These are phyloP conservation scores for Naganishia vishniacii DNA, from an alignment of 768 basidiomycete species.

Conservation along the genomic window DNA sequence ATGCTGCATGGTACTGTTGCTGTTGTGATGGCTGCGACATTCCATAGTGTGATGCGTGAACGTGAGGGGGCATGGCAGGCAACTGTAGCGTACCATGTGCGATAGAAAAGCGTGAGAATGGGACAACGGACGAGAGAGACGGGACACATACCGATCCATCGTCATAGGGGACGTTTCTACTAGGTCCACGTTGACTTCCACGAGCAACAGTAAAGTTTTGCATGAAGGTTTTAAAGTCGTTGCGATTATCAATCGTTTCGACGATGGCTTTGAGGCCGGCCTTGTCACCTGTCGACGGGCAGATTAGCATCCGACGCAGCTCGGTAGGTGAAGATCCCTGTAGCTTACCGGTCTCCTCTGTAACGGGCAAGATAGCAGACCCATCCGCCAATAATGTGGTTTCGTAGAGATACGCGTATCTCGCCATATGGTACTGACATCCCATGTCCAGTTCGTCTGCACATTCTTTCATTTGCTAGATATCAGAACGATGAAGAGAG, in stretches of 20 bases:
- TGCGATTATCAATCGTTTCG: conserved; percentile 86
- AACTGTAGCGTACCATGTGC: conserved; percentile 27
- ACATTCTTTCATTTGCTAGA: conserved; percentile 83
- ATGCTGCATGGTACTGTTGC: conserved; percentile 12
- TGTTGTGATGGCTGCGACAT: conserved; percentile 12
- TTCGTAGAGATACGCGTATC: conserved; percentile 92
- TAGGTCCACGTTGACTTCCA: conserved; percentile 63
- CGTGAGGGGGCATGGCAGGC: conserved; percentile 46
- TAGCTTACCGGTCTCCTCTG: conserved; percentile 43
- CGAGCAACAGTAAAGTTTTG: conserved; percentile 92
- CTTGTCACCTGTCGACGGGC: conserved; percentile 45
- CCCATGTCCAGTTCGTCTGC: conserved; percentile 94
- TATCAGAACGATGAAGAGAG: no score
- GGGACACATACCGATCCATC: conserved; percentile 80
- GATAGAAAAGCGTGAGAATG: not conserved
- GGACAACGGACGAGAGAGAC: no score
- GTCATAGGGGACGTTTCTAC: conserved; percentile 80
- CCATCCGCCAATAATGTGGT: conserved; percentile 84
- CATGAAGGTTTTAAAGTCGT: conserved; percentile 95
- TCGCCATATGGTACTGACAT: conserved; percentile 92
- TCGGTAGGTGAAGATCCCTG: not conserved
- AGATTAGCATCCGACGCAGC: not conserved
- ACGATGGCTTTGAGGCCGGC: conserved; percentile 77
- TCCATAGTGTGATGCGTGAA: conserved; percentile 32
- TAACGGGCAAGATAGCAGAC: conserved; percentile 65